phyloP scores from a whole-genome alignment of 345 rosid genomes.

The Anastatica hierochuntica region DNA sequence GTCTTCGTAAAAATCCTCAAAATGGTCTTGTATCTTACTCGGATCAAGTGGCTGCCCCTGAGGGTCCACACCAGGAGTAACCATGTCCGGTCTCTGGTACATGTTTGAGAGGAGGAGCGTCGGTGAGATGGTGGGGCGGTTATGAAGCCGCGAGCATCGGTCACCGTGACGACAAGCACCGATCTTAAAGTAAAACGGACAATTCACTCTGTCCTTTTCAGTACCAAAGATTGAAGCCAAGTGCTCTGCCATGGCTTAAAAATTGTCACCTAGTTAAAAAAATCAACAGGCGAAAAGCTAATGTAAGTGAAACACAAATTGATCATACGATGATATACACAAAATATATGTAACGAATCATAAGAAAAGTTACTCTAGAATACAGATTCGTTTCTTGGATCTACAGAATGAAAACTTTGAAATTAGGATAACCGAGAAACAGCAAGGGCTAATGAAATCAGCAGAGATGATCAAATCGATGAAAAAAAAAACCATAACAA shows the following conservation, averaged over 20 bases:
- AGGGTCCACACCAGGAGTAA: conserved; percentile 77
- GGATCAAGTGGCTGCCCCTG: conserved; percentile 73
- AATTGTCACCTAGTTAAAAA: no score
- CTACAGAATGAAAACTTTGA: not conserved
- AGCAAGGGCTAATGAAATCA: no score
- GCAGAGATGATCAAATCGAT: no score
- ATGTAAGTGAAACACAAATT: no score
- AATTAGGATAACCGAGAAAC: no score
- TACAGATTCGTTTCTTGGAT: not conserved
- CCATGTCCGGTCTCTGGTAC: conserved; percentile 69
- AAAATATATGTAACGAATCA: no score
- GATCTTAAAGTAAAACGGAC: conserved; percentile 82
- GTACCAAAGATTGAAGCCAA: conserved; percentile 85
- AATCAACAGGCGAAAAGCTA: no score
- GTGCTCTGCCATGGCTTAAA: conserved; percentile 79
- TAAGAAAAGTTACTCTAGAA: not conserved
- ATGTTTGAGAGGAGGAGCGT: conserved; percentile 71
- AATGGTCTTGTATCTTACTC: conserved; percentile 65
- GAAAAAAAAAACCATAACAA: no score
- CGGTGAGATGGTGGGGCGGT: conserved; percentile 70
- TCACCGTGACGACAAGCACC: conserved; percentile 89
- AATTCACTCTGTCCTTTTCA: conserved; percentile 81
- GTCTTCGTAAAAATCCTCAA: conserved; percentile 84
- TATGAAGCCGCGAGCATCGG: conserved; percentile 82
- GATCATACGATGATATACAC: no score